A percentile compares a stretch with the other conserved stretches of the same genome.
phyloP scores from a whole-genome alignment of 805 yeast species.

The Metschnikowia cerradonensis region DNA sequence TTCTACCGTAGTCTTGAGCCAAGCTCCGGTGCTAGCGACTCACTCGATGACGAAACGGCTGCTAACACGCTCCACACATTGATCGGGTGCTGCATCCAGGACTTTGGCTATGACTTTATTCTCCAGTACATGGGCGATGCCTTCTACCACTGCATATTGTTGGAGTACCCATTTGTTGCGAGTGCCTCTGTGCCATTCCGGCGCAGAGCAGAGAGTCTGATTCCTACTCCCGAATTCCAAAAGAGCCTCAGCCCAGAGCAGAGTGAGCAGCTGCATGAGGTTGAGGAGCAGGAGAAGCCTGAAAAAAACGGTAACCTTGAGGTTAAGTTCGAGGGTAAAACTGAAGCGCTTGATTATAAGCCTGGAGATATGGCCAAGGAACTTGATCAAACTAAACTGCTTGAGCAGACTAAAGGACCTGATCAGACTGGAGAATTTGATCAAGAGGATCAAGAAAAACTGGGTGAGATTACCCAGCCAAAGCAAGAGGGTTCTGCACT shows the following conservation, averaged over 20 bases:
- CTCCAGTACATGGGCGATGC: constrained; percentile 64
- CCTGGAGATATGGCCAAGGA: too few species aligned
- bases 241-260: not conserved
- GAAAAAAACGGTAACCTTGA: not conserved
- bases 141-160: constrained; percentile 54
- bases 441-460: not conserved
- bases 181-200: constrained; percentile 32
- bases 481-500: not conserved
- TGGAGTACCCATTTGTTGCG: constrained; percentile 64
- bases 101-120: constrained; percentile 75
- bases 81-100: constrained; percentile 69
- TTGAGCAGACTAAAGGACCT: too few species aligned
- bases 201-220: not conserved
- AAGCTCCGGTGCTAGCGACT: constrained; percentile 26
- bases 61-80: constrained; percentile 52
- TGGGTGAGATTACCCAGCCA: too few species aligned
- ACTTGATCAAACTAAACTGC: too few species aligned
- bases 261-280: too few species aligned
- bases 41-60: constrained; percentile 48
- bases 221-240: not conserved
- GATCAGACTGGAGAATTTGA: too few species aligned
- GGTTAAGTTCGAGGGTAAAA: too few species aligned
- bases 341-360: too few species aligned
- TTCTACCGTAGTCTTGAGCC: constrained; percentile 47
- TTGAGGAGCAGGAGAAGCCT: not conserved